phyloP scores from a whole-genome alignment of 2,329 filamentous ascomycete genomes.

The Furcasterigmium sp. region DNA sequence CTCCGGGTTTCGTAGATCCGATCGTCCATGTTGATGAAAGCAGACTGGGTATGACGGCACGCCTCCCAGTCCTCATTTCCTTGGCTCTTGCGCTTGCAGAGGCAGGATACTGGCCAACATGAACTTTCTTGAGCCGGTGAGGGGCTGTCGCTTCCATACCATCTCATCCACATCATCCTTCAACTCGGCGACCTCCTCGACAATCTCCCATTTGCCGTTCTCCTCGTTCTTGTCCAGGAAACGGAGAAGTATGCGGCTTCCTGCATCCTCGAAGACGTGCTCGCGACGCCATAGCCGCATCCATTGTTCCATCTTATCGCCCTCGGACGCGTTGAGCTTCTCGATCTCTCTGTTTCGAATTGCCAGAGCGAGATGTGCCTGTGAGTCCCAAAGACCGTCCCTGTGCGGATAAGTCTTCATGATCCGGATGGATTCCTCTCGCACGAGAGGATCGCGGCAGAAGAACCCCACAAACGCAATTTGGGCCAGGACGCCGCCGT shows the following conservation, averaged over 20 bases:
- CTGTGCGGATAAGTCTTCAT: slow-evolving; percentile 33
- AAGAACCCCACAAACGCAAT: slow-evolving; percentile 34
- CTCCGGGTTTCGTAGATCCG: too few relatives aligned
- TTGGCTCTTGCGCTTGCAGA: neutral
- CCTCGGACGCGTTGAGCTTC: slow-evolving; percentile 22
- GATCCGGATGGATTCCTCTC: slow-evolving; percentile 33
- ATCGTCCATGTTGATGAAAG: too few relatives aligned
- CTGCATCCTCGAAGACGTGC: slow-evolving; percentile 28
- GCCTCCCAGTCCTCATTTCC: too few relatives aligned
- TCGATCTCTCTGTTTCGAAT: slow-evolving; percentile 31
- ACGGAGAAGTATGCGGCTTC: slow-evolving; percentile 25
- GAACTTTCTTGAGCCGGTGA: slow-evolving; percentile 24
- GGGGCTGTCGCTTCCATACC: slow-evolving; percentile 27
- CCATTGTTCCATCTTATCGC: slow-evolving; percentile 29
- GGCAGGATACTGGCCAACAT: slow-evolving; percentile 20
- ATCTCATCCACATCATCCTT: slow-evolving; percentile 20
- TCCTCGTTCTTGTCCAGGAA: slow-evolving; percentile 23
- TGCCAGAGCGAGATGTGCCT: slow-evolving; percentile 32
- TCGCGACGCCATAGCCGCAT: slow-evolving; percentile 29
- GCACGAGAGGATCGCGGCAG: slow-evolving; percentile 31
- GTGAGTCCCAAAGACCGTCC: slow-evolving; percentile 37
- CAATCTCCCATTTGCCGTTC: slow-evolving; percentile 27
- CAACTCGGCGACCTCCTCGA: slow-evolving; percentile 30
- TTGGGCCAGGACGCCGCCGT: slow-evolving; percentile 39
- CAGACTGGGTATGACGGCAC: too few relatives aligned